phyloP scores from a whole-genome alignment of 2,329 filamentous ascomycete species.

The Waltergamsia citrina region DNA sequence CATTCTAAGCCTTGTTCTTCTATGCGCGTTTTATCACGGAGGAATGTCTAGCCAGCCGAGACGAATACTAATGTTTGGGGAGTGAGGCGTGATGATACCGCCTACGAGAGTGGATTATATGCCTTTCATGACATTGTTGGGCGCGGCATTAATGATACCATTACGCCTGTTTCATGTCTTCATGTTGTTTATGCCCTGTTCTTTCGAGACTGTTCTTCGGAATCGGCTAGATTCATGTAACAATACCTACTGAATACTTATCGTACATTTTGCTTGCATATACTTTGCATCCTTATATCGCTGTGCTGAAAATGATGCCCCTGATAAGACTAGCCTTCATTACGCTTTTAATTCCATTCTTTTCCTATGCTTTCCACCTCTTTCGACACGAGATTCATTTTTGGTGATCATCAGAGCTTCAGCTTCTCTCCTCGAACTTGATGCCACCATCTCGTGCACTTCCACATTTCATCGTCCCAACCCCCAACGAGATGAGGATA shows the following conservation, averaged over 20 bases:
- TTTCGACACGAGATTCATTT: no score
- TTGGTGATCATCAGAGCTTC: no score
- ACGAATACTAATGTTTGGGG: neutral
- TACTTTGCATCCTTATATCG: no score
- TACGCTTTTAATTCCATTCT: no score
- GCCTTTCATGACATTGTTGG: neutral
- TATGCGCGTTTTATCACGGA: no score
- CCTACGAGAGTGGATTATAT: neutral
- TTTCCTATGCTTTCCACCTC: no score
- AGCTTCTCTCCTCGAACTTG: constrained; percentile 12
- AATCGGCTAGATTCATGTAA: neutral
- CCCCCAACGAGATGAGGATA: constrained; percentile 23
- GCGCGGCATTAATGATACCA: constrained; percentile 2
- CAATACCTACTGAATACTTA: neutral
- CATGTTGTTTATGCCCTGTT: neutral
- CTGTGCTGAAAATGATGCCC: no score
- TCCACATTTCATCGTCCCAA: constrained; percentile 26
- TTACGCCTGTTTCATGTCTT: neutral
- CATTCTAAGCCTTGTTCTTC: constrained; percentile 35
- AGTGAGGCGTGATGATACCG: constrained; percentile 3
- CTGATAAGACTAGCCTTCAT: no score
- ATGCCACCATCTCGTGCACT: constrained; percentile 18
- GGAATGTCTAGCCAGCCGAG: no score
- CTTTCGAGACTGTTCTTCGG: neutral
- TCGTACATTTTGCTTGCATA: neutral